Conservation (phyloP, 1,284 basidiomycete genomes). For the Malassezia obtusa region DNA sequence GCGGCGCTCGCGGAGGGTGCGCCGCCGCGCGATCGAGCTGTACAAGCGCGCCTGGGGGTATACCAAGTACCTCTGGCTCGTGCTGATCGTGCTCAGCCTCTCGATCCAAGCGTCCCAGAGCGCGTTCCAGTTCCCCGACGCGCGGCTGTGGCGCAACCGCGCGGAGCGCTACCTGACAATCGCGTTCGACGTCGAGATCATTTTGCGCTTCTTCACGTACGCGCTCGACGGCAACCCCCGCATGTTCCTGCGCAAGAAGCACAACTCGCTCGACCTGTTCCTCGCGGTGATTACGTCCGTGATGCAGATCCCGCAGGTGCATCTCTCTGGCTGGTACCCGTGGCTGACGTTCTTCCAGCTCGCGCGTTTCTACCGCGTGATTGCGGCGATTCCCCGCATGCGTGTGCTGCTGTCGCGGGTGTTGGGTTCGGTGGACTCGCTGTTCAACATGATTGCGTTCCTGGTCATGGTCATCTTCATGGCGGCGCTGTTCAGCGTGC, state of each 20-base stretch:
- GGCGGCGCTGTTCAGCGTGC: slow-evolving; percentile 68
- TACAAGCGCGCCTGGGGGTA: slow-evolving; percentile 39
- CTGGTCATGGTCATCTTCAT: slow-evolving; percentile 80
- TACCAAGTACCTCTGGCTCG: slow-evolving; percentile 52
- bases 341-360: slow-evolving; percentile 91
- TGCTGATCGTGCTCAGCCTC: slow-evolving; percentile 56
- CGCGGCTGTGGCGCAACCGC: slow-evolving; percentile 45
- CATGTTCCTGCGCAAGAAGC: slow-evolving; percentile 59
- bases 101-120: slow-evolving; percentile 68
- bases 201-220: slow-evolving; percentile 58
- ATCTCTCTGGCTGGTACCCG: slow-evolving; percentile 59
- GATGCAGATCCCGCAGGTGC: slow-evolving; percentile 74
- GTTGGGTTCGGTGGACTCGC: slow-evolving; percentile 82
- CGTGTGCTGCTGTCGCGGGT: slow-evolving; percentile 54
- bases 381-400: slow-evolving; percentile 78
- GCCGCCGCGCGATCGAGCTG: slow-evolving; percentile 5
- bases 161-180: slow-evolving; percentile 72
- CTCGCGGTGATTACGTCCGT: slow-evolving; percentile 70
- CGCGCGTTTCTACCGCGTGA: slow-evolving; percentile 82
- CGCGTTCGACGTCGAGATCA: slow-evolving; percentile 79
- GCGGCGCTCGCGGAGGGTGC: not conserved
- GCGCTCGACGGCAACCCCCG: slow-evolving; percentile 73
- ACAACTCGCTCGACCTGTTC: slow-evolving; percentile 70
- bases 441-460: slow-evolving; percentile 89
- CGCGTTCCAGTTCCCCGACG: slow-evolving; percentile 45